These are phyloP conservation scores for Crucibulum laeve DNA, from an alignment of 768 basidiomycete species.

Conservation along the genomic window DNA sequence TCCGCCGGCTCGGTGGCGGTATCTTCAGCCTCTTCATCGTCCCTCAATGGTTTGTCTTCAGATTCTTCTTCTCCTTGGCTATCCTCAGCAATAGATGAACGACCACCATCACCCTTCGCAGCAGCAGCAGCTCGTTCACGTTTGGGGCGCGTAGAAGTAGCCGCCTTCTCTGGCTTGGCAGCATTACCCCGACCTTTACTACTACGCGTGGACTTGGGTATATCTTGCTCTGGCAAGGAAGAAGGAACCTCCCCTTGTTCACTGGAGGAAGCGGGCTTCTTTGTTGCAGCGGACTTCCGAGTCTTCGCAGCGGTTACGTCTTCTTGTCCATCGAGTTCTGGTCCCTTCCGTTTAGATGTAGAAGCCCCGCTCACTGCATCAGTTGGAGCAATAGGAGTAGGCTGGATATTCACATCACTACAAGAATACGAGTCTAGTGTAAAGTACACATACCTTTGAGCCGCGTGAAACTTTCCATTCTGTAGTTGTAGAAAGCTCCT, in stretches of 20 bases:
- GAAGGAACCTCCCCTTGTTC: conserved; percentile 46
- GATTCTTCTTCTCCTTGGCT: not conserved
- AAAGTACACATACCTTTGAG: no score
- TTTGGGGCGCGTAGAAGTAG: conserved; percentile 5
- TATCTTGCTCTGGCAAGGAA: conserved; percentile 55
- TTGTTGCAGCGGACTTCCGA: no score
- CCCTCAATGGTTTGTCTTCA: no score
- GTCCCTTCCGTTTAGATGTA: no score
- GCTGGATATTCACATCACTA: no score
- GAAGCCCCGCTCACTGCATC: not conserved
- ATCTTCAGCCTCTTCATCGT: not conserved
- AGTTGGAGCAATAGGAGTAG: not conserved
- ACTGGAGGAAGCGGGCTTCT: conserved; percentile 19
- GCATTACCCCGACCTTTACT: conserved; percentile 2
- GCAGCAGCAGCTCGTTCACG: no score
- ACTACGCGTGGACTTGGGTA: conserved; percentile 10
- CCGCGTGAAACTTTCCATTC: not conserved
- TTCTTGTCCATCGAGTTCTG: no score
- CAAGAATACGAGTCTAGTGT: no score
- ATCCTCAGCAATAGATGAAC: no score
- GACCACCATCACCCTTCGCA: no score
- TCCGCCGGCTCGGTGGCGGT: conserved; percentile 2
- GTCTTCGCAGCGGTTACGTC: no score
- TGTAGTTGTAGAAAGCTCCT: not conserved
- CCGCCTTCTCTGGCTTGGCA: conserved; percentile 4